Base-by-base conservation (phyloP, 805 yeast genomes). In the Maudiozyma turicensis region DNA sequence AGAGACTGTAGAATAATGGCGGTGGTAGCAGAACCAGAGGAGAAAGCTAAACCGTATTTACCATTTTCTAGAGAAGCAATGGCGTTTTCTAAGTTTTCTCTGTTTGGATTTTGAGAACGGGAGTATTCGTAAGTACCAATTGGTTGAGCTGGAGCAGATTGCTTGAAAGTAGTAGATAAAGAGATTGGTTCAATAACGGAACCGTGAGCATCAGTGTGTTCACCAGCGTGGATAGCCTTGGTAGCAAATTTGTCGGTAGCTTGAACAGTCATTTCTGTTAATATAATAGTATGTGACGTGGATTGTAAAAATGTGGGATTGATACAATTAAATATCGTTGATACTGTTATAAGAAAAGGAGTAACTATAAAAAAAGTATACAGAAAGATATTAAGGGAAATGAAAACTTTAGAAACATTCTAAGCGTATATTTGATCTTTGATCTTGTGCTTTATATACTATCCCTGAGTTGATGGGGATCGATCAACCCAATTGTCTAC, bases 101-200 rank as follows among this genome's bases (percentile, higher is more conserved):
- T 81, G 77, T 86, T 87, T 53, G 95, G 95, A 69, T 86, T 86
- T 54, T 83, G 80, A 31, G 91, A 83, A 67, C 95, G 76, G 15
- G 95, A 84, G 72, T 86, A 86, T 66, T 87, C 95, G 70, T 80
- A 87, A 43, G 68, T 74, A 45, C 95, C 95, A 43, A 87, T 63
- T 50, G 95, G 95, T 58, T 76, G 70, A 46, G 87, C 79, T 48
- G 95, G 95, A 53, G 81, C 78, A 47, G 76, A 67, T 69, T 86
- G 95, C 47, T 87, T 90, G 71, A 82, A 86, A 39, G 95, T 86
- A 53, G 95, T 86, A 45, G 90, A 82, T 54, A 86, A 73, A 39
- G 93, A 84, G 57, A 86, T 82, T 52, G 95, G 84, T 52, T 84
- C 84, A 55, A 86, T 86, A 52, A 86, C 95, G 30, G 95, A 93